These are phyloP conservation scores for Carpinus fangiana DNA, from an alignment of 306 rosid species.

Conservation along the genomic window DNA sequence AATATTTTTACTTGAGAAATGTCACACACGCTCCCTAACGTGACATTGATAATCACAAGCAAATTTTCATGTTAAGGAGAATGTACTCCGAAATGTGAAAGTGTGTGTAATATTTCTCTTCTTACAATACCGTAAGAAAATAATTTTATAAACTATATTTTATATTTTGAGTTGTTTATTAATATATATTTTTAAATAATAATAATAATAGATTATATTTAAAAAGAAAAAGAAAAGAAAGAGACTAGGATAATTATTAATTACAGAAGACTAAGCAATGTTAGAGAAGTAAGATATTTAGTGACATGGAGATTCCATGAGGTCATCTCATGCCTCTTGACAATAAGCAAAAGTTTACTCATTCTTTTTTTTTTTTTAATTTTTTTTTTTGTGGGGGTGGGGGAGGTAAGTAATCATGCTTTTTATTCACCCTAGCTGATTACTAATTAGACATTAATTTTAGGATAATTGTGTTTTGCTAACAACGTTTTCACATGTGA, in stretches of 20 bases:
- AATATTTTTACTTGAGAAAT: too few species aligned
- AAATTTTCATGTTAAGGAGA: too few species aligned
- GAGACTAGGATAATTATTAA: constrained; percentile 24
- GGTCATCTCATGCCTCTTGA: constrained; percentile 26
- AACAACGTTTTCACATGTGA: not conserved
- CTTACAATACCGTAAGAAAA: too few species aligned
- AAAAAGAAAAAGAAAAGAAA: constrained; percentile 1
- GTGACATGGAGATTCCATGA: constrained; percentile 28
- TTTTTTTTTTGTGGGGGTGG: not conserved
- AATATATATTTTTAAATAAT: not conserved
- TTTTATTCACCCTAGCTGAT: too few species aligned
- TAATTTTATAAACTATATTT: too few species aligned
- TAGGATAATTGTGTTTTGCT: not conserved
- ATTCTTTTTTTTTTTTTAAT: not conserved
- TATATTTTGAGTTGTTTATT: not conserved
- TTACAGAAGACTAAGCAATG: constrained; percentile 5
- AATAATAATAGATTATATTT: not conserved
- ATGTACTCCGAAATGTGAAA: too few species aligned
- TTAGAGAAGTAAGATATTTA: not conserved
- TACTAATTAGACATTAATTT: not conserved
- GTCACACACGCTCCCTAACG: too few species aligned
- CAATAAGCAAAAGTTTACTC: not conserved
- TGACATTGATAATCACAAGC: too few species aligned
- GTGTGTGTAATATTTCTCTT: too few species aligned
- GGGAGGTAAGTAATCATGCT: not conserved